Percentiles rank a stretch among this genome's conserved stretches.
Conservation (phyloP, 1,284 basidiomycete genomes). For the Boletus calvinii region DNA sequence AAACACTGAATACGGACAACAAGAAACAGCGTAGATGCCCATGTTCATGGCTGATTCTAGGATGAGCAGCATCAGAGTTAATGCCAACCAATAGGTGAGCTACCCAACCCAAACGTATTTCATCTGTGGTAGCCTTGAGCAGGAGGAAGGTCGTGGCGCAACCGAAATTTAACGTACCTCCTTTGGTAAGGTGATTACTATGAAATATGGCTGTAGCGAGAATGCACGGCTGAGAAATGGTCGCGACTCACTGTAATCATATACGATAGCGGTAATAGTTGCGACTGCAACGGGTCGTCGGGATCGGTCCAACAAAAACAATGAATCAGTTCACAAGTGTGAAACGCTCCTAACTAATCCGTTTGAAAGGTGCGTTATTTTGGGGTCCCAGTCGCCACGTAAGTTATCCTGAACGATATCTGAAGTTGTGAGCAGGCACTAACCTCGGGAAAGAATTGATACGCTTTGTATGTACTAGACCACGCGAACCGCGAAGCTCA, state of each 20-base stretch:
- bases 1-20: not conserved
- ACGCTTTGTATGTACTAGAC: not conserved
- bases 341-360: not conserved
- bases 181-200: too few species aligned
- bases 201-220: too few species aligned
- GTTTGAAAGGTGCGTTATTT: constrained; percentile 1
- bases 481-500: not conserved
- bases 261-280: too few species aligned
- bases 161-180: too few species aligned
- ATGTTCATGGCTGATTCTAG: constrained; percentile 1
- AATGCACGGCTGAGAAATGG: too few species aligned
- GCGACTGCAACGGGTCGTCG: too few species aligned
- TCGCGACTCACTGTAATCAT: too few species aligned
- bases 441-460: not conserved
- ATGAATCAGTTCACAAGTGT: too few species aligned
- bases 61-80: not conserved
- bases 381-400: not conserved
- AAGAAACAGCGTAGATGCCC: constrained; percentile 2
- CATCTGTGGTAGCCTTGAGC: too few species aligned
- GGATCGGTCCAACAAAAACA: too few species aligned
- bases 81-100: not conserved
- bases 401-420: not conserved
- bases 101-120: not conserved
- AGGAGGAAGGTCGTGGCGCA: too few species aligned
- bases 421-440: not conserved